phyloP scores from a whole-genome alignment of 2,329 filamentous ascomycete genomes.

The Hypoxylon sp. region DNA sequence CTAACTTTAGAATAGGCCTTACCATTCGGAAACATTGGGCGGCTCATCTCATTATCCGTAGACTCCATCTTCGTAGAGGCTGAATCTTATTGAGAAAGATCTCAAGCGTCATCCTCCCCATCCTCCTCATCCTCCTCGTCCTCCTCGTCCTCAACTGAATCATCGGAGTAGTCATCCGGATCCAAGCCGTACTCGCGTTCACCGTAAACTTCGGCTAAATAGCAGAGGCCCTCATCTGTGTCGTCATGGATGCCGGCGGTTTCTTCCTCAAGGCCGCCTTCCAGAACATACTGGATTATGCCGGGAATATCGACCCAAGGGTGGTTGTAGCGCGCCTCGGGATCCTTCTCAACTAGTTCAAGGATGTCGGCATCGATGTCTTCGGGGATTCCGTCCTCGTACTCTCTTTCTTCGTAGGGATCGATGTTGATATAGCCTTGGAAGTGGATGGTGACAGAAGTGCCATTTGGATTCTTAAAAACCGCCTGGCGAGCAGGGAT shows the following conservation, averaged over 20 bases:
- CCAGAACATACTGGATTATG: neutral
- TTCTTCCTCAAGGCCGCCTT: neutral
- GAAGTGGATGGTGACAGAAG: neutral
- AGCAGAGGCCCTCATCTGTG: neutral
- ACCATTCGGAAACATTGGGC: neutral
- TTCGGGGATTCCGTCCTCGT: neutral
- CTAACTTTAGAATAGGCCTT: neutral
- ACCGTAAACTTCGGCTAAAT: neutral
- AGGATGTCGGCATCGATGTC: slow-evolving; percentile 20
- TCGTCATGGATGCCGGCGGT: neutral
- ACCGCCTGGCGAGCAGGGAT: neutral
- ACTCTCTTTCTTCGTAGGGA: neutral
- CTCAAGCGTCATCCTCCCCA: neutral
- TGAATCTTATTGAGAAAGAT: neutral
- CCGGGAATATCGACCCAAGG: slow-evolving; percentile 5
- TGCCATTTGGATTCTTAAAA: neutral
- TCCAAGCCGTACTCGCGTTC: neutral
- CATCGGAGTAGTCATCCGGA: neutral
- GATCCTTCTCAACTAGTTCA: slow-evolving; percentile 4
- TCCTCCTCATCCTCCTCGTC: no score
- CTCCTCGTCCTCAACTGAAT: neutral
- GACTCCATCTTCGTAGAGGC: neutral
- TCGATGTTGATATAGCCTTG: neutral
- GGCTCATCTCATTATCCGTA: neutral
- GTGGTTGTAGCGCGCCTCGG: neutral